A percentile compares a stretch with the other conserved stretches of the same genome.
These are phyloP conservation scores for Ocimum tenuiflorum DNA, from an alignment of 257 asterid genomes.

Conservation along the genomic window DNA sequence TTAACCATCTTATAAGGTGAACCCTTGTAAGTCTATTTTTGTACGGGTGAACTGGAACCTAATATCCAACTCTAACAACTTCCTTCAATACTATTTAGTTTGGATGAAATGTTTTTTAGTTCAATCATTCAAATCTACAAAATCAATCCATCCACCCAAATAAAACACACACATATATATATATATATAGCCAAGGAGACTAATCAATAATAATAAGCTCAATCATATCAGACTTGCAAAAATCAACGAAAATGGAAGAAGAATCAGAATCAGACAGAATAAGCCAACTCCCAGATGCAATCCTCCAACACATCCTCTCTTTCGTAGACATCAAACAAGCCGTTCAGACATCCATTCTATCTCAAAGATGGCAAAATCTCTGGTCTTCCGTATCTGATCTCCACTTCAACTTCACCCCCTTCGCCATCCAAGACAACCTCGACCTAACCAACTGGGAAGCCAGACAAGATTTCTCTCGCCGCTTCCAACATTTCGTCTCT, in stretches of 20 bases:
- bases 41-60: no score
- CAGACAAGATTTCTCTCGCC: neutral
- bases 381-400: conserved; percentile 16
- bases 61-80: no score
- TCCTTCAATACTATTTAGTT: no score
- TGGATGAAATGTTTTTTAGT: no score
- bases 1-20: no score
- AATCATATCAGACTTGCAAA: no score
- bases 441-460: neutral
- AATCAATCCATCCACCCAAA: no score
- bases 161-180: no score
- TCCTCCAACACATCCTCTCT: conserved; percentile 21
- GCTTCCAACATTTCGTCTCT: conserved; percentile 3
- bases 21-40: no score
- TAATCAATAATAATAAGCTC: neutral
- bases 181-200: no score
- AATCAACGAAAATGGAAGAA: neutral
- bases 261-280: conserved; percentile 9
- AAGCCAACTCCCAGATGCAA: conserved; percentile 23
- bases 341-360: conserved; percentile 16
- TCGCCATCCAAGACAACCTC: neutral
- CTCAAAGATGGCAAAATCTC: conserved; percentile 21
- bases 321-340: conserved; percentile 18
- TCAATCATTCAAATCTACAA: no score
- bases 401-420: conserved; percentile 9